Conservation (phyloP, 2,329 filamentous ascomycete genomes). For the Colletotrichum godetiae region DNA sequence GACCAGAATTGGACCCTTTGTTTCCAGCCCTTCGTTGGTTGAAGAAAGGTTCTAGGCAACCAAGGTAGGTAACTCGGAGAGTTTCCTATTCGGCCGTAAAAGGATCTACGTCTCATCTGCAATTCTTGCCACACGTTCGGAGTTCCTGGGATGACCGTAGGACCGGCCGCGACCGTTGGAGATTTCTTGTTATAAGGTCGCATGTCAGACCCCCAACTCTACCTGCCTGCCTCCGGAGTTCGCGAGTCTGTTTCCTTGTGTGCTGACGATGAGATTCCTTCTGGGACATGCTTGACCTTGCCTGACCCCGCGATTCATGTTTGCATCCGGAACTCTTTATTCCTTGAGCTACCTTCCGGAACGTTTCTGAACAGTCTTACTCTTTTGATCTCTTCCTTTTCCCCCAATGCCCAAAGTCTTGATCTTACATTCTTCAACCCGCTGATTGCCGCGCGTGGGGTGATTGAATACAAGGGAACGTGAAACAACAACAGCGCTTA, state of each 20-base stretch:
- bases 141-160: neutral
- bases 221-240: neutral
- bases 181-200: neutral
- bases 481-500: neutral
- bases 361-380: neutral
- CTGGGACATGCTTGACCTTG: constrained; percentile 19
- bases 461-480: neutral
- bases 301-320: constrained; percentile 22
- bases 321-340: constrained; percentile 5
- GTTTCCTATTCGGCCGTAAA: neutral
- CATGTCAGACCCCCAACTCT: neutral
- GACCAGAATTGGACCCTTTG: neutral
- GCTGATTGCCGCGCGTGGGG: constrained; percentile 1
- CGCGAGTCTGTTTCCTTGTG: neutral
- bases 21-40: neutral
- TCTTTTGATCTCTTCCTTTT: neutral
- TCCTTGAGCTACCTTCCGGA: constrained; percentile 1
- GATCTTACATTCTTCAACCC: neutral
- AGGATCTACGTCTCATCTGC: neutral
- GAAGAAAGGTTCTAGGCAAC: neutral
- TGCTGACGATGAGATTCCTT: neutral
- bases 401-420: neutral
- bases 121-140: neutral
- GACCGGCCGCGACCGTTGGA: neutral
- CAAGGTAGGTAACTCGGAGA: neutral